These are phyloP conservation scores for Monascus ruber DNA, from an alignment of 2,329 filamentous ascomycete genomes.

Conservation along the genomic window DNA sequence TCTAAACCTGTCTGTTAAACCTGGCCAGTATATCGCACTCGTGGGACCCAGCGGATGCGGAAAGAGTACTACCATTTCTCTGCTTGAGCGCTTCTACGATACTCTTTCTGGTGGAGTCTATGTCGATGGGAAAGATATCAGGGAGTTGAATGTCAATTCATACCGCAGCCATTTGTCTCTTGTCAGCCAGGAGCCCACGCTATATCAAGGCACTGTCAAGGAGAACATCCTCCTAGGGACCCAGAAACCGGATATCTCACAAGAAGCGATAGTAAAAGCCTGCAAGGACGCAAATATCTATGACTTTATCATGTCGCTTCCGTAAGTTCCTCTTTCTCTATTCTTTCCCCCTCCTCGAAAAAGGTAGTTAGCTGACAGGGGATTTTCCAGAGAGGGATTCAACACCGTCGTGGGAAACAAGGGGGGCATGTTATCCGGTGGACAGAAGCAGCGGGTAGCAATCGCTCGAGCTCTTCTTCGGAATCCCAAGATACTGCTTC, in stretches of 20 bases:
- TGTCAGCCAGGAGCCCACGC: constrained; percentile 84
- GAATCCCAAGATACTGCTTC: constrained; percentile 75
- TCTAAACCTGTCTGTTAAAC: constrained; percentile 47
- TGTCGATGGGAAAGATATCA: constrained; percentile 75
- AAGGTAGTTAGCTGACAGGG: constrained; percentile 11
- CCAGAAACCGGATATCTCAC: constrained; percentile 53
- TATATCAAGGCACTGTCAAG: constrained; percentile 84
- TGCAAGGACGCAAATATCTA: constrained; percentile 89
- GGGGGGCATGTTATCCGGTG: constrained; percentile 73
- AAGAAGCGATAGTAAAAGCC: constrained; percentile 62
- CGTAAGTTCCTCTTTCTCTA: constrained; percentile 33
- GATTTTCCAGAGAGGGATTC: constrained; percentile 52
- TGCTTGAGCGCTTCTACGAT: constrained; percentile 92
- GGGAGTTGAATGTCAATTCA: constrained; percentile 67
- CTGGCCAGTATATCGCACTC: constrained; percentile 51
- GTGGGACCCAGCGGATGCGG: constrained; percentile 93
- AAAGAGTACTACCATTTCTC: constrained; percentile 84
- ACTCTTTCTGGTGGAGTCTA: constrained; percentile 68
- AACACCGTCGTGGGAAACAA: constrained; percentile 78
- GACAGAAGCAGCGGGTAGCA: constrained; percentile 88
- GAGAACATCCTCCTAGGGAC: constrained; percentile 83
- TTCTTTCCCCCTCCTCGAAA: constrained; percentile 4
- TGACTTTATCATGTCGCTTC: constrained; percentile 77
- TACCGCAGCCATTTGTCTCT: constrained; percentile 77
- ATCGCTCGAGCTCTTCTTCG: constrained; percentile 85